These are phyloP conservation scores for Claviceps capensis DNA, from an alignment of 2,329 filamentous ascomycete genomes.

Conservation along the genomic window DNA sequence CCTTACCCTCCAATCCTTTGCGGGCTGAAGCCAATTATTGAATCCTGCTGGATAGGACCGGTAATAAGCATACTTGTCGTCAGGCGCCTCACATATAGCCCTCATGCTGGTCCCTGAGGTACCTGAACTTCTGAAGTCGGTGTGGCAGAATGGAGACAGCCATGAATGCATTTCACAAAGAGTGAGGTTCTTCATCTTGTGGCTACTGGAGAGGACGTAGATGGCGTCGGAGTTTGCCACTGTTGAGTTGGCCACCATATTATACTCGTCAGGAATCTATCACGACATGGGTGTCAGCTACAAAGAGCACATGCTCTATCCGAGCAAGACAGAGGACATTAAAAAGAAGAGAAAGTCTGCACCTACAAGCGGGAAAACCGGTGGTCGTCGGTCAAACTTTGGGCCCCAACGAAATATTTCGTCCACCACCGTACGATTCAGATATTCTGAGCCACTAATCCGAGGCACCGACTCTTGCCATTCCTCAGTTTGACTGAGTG, in stretches of 20 bases:
- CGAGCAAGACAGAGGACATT: not conserved
- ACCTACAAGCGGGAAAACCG: constrained; percentile 22
- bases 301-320: not conserved
- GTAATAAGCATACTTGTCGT: constrained; percentile 42
- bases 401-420: constrained; percentile 56
- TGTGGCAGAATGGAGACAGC: constrained; percentile 52
- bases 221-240: constrained; percentile 33
- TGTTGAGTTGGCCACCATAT: constrained; percentile 49
- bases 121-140: constrained; percentile 42
- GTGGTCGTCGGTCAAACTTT: constrained; percentile 35
- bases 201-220: constrained; percentile 48
- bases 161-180: constrained; percentile 56
- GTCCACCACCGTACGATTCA: constrained; percentile 49
- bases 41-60: constrained; percentile 20
- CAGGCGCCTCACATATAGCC: constrained; percentile 45
- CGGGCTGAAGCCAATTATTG: constrained; percentile 18
- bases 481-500: constrained; percentile 17
- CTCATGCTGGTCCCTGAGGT: constrained; percentile 43
- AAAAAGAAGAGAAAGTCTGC: not conserved
- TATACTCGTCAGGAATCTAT: constrained; percentile 45
- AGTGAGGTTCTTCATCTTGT: constrained; percentile 36
- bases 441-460: constrained; percentile 19
- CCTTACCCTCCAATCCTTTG: constrained; percentile 35
- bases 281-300: not conserved
- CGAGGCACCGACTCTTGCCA: constrained; percentile 28